Evolutionary conservation across 768 basidiomycete genomes (phyloP), one percentile per base, ranked within the genome.

Genomic region (Lepiota subincarnata): DNA sequence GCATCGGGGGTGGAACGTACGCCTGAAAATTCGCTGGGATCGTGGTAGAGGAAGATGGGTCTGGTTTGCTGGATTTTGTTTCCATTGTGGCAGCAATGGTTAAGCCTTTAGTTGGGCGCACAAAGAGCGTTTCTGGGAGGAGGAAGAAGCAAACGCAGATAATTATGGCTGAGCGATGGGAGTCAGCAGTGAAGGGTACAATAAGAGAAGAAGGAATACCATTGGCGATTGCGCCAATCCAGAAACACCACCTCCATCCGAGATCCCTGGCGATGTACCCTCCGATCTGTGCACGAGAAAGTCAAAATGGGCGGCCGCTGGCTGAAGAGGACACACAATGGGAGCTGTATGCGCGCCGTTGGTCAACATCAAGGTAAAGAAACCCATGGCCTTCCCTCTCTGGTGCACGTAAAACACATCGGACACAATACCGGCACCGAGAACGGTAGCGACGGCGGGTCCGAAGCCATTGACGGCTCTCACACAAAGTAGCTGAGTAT

Each of bases 241-340:
- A 74, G 51, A 74, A 74, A 55, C 72, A 73, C 75, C 73, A 74
- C 37, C 73, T 61, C 71, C 72, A 71, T 18, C 70, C 70, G 18
- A 64, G 57, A 45, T 62, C 59, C 41, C 66, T 58, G 2, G 71
- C 70, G 14, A 73, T 64, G 60, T 70, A 69, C 22, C 72, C 73
- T 26, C 69, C 69, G 24, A 68, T 60, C 69, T 70, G 12, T 12
- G 10, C 34, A 28, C 7, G 43, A 4, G 11, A 1, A 26, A 14
- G n/a, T 14, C 50, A 11, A 48, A 45, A 0, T 18, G 22, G 6
- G 6, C 11, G 22, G 41, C 18, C 11, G 0, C 38, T 12, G 24
- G 24, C 12, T 35, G 6, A 38, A 14, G 16, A 19, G 6, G 10
- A 59, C 70, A 57, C 47, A 72, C 72, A 19, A 73, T 72, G 1